phyloP scores from a whole-genome alignment of 1,284 basidiomycete genomes.

The Tylopilus orsonianus region DNA sequence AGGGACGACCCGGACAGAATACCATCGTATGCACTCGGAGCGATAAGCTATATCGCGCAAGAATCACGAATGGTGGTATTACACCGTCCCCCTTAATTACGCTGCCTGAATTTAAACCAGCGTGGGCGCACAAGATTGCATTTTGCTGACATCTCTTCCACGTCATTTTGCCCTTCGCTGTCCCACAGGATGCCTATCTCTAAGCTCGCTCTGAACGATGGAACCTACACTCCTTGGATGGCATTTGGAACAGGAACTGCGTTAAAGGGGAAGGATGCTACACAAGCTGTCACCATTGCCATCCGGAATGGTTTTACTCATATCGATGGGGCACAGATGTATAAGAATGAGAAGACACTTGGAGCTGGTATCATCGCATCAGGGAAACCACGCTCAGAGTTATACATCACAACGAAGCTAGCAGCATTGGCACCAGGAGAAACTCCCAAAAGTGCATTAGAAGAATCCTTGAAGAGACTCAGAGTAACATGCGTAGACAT shows the following conservation, averaged over 20 bases:
- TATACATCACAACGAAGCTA: conserved; percentile 73
- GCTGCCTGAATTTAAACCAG: too few species aligned
- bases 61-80: too few species aligned
- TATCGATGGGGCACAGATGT: conserved; percentile 71
- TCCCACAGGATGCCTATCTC: conserved; percentile 36
- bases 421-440: conserved; percentile 35
- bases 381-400: conserved; percentile 42
- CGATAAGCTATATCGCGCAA: too few species aligned
- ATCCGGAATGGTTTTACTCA: conserved; percentile 65
- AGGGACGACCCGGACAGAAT: too few species aligned
- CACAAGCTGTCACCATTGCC: conserved; percentile 48
- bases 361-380: conserved; percentile 54
- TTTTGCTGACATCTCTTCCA: too few species aligned
- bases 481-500: conserved; percentile 71
- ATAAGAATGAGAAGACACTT: conserved; percentile 61
- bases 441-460: conserved; percentile 50
- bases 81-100: too few species aligned
- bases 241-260: conserved; percentile 73
- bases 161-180: neutral
- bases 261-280: conserved; percentile 52
- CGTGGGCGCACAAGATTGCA: too few species aligned
- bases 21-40: too few species aligned
- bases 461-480: conserved; percentile 59
- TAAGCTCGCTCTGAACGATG: conserved; percentile 58
- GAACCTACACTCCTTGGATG: conserved; percentile 55